Percentiles rank a stretch among this genome's conserved stretches.
These are phyloP conservation scores for Huntiella bhutanensis DNA, from an alignment of 2,329 filamentous ascomycete species.

Conservation along the genomic window DNA sequence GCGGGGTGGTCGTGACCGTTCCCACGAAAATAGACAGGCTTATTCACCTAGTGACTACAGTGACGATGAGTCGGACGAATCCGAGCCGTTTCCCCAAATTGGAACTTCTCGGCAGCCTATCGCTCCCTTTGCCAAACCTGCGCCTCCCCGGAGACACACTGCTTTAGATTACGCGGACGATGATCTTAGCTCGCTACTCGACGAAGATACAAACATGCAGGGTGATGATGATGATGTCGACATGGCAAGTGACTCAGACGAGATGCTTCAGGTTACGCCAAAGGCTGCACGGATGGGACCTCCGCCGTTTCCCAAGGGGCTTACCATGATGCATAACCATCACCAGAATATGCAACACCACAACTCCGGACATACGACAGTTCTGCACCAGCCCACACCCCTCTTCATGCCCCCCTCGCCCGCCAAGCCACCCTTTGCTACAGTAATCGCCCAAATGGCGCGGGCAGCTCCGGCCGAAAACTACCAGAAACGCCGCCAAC, in stretches of 20 bases:
- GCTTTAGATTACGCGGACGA: slow-evolving; percentile 7
- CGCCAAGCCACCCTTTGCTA: not conserved
- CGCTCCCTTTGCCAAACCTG: slow-evolving; percentile 1
- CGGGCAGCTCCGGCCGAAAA: slow-evolving; percentile 8
- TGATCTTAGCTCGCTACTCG: slow-evolving; percentile 9
- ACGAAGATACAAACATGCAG: slow-evolving; percentile 4
- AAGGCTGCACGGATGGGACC: slow-evolving; percentile 8
- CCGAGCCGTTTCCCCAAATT: not conserved
- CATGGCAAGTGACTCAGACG: not conserved
- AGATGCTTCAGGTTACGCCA: slow-evolving; percentile 5
- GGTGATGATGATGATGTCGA: slow-evolving; percentile 4
- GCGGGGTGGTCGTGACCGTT: no score
- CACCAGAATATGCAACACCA: slow-evolving; percentile 1
- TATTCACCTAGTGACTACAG: not conserved
- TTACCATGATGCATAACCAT: slow-evolving; percentile 2
- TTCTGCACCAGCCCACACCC: not conserved
- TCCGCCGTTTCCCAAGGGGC: not conserved
- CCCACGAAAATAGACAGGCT: no score
- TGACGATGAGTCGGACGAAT: slow-evolving; percentile 4
- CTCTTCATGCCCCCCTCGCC: not conserved
- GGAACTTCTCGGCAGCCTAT: slow-evolving; percentile 1
- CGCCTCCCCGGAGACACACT: slow-evolving; percentile 6
- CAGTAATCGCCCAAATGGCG: slow-evolving; percentile 5
- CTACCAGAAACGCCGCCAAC: slow-evolving; percentile 23
- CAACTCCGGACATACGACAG: not conserved